Base-by-base conservation (phyloP, 805 yeast species). In the Teunomyces barrocoloradensis region DNA sequence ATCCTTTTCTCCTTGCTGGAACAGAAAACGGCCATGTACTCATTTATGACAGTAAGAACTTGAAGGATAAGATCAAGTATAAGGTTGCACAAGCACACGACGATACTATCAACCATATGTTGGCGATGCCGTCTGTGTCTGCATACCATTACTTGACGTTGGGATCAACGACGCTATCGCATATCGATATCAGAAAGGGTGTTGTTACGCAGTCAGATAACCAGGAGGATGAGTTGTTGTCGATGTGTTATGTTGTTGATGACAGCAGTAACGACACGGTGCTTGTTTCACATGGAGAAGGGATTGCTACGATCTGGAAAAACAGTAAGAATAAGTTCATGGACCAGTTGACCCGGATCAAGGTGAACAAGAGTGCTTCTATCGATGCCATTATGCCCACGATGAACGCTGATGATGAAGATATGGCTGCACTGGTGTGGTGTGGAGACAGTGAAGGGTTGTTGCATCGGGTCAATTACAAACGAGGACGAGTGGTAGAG, bases 181-280 rank as follows among this genome's bases (percentile, higher is more conserved):
- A 84, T 49, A 75, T 91, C 57, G 97, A 92, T 63, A 74, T 85
- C 3, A 71, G 97, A 42, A 87, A 85, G 55, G 87, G 87, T 4
- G 75, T 82, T 2, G 64, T 85, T 1, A 67, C 79, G 3, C 77
- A 77, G 34, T 83, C 91, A 32, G 98, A 91, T 52, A 91, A 89
- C 61, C 99, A 92, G 68, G 96, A 87, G 55, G 98, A 92, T 59
- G 99, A 92, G 61, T 68, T 92, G n/a, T 67, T 92, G 37, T 76
- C 90, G 47, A 85, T 89, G 57, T 71, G 87, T 33, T 81, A 84
- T 68, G 78, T 84, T 1, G 56, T 70, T 1, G 87, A 85, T 52
- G 78, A 78, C 1, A 30, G 27, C n/a, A 78, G 76, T 42, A 87
- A 84, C 45, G 83, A 81, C 15, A 76, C 81, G 0, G 77, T 84